Base-by-base conservation (phyloP, 768 basidiomycete genomes). In the Flagelloscypha sp. region DNA sequence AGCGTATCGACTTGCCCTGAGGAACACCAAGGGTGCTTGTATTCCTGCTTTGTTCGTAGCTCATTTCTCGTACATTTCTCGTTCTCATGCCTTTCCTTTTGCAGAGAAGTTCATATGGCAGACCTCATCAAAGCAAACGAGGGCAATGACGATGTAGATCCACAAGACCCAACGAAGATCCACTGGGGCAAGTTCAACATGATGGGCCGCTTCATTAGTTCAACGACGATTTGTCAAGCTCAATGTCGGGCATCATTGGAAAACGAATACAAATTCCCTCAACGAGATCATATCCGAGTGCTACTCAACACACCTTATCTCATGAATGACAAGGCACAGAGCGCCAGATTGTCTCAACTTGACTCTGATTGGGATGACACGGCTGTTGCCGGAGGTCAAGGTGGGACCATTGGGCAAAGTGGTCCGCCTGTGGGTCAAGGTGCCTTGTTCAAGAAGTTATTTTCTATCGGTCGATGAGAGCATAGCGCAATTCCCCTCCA, bases 111-210 rank as follows among this genome's bases (percentile, higher is more conserved):
- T 7, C 88, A 92, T 41, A 76, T 92, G 48, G 84, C 87, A 25
- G 92, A 94, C 53, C 68, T 97, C 31, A 82, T 92, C 30, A 79
- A 79, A 42, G 75, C 89, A 6, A 81, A 95, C 45, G 86, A 88
- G 58, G 84, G 79, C 38, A 92, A 94, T 42, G 65, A 68, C 2
- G 86, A 93, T 47, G 69, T 74, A 43, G 73, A 74, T 43, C 62
- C 76, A 6, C 62, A 70, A 15, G 81, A 86, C 48, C 65, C 76
- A 3, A 63, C 55, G 25, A 77, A 78, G 52, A 84, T 97, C 36
- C 90, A 97, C 49, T 98, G 94, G 94, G 86, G 82, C 18, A 98
- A 98, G 59, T 95, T 85, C 58, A 84, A 82, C 45, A 82, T 89
- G 74, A 84, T 97, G 65, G 92, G 83, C 20, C 72, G 79, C 41